These are phyloP conservation scores for Evernia prunastri DNA, from an alignment of 495 filamentous ascomycete species.

Conservation along the genomic window DNA sequence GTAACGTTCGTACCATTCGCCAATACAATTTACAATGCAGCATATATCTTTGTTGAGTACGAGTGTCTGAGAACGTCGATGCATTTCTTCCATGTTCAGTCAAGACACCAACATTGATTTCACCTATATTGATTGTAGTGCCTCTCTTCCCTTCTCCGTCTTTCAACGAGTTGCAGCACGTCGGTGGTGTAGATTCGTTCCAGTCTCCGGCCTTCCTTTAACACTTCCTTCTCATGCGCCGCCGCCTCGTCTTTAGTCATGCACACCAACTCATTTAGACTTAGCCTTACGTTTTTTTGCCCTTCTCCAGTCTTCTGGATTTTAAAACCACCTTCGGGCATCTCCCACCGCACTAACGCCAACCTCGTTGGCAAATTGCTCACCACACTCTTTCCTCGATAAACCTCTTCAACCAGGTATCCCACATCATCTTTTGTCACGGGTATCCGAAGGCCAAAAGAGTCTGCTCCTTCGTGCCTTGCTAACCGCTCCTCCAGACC, in stretches of 20 bases:
- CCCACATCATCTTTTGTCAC: slow-evolving; percentile 72
- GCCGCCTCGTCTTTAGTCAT: slow-evolving; percentile 96
- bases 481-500: slow-evolving; percentile 68
- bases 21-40: no score
- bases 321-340: slow-evolving; percentile 46
- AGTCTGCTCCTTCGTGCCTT: slow-evolving; percentile 48
- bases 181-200: slow-evolving; percentile 67
- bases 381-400: slow-evolving; percentile 71
- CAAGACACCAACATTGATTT: neutral
- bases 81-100: neutral
- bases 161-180: slow-evolving; percentile 57
- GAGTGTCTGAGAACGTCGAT: neutral
- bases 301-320: slow-evolving; percentile 45
- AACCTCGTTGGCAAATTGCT: slow-evolving; percentile 74
- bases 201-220: slow-evolving; percentile 58
- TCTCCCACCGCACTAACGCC: slow-evolving; percentile 68
- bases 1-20: no score
- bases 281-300: slow-evolving; percentile 61
- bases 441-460: slow-evolving; percentile 66
- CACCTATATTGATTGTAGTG: slow-evolving; percentile 47
- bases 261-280: slow-evolving; percentile 70
- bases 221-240: slow-evolving; percentile 69
- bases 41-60: no score
- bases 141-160: slow-evolving; percentile 56
- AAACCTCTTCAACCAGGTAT: slow-evolving; percentile 87